Conservation (phyloP, 1,284 basidiomycete species). For the Austroboletus niveus region DNA sequence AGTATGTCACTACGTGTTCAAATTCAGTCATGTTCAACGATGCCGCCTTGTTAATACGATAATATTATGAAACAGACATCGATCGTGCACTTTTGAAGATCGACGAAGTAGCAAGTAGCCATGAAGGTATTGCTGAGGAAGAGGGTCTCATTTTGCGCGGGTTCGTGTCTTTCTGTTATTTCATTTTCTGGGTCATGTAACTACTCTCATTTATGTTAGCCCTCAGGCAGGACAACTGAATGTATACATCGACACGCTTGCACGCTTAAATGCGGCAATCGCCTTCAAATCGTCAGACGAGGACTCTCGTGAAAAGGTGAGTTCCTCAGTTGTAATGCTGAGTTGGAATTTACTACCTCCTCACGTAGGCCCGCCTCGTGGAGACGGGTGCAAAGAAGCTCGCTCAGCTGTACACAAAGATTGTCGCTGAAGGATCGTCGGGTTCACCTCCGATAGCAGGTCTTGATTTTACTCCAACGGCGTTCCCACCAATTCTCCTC, state of each 20-base stretch:
- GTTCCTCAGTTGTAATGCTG: background rate
- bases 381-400: conserved; percentile 81
- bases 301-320: conserved; percentile 58
- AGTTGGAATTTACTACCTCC: background rate
- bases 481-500: conserved; percentile 56
- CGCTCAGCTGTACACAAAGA: conserved; percentile 73
- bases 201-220: conserved; percentile 33
- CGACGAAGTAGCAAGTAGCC: conserved; percentile 70
- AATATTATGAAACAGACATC: conserved; percentile 52
- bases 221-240: conserved; percentile 67
- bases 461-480: conserved; percentile 49
- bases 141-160: conserved; percentile 75
- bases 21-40: background rate
- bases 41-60: background rate
- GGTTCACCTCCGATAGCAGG: conserved; percentile 60
- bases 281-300: conserved; percentile 68
- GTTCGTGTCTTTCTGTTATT: conserved; percentile 37
- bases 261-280: conserved; percentile 73
- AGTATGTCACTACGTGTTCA: conserved; percentile 43
- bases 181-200: background rate
- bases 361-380: conserved; percentile 60
- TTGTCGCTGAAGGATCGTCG: conserved; percentile 77
- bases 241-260: conserved; percentile 66
- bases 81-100: conserved; percentile 74
- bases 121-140: conserved; percentile 74